Evolutionary conservation across 768 basidiomycete genomes (phyloP), one percentile per base, ranked within the genome.

Genomic region (Gymnopilus dilepis): DNA sequence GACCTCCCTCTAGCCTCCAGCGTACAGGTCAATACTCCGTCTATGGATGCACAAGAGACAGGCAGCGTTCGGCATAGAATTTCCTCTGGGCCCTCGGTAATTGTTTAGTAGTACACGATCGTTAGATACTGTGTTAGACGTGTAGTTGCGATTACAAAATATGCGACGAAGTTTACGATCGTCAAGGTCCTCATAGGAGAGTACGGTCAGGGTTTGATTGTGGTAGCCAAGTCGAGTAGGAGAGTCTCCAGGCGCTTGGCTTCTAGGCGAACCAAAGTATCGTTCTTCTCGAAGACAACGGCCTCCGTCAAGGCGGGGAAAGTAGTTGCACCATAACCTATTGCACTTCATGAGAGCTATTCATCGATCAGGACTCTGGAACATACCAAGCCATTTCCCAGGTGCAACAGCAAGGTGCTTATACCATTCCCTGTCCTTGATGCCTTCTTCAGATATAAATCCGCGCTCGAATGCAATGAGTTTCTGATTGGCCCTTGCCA

Each of bases 341-440:
- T 13, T 54, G 11, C 9, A 26, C 9, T 22, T 45, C 22, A 11
- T n/a, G 21, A 31, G 7, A 7, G 9, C 22, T 6, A 34, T 40
- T 12, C 13, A 4, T 12, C 26, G 34, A 37, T 19, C 74, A 6
- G 7, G 30, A 21, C 22, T 24, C 17, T 26, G 13, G 15, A 30
- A 77, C 82, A 66, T 65, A 91, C 90, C 89, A 40, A 90, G 85
- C 86, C 89, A 89, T 73, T 92, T 88, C 38, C 94, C 94, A 30
- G 95, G 94, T 2, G 94, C 92, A 42, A 94, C 91, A 50, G 84
- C 94, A 15, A 94, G 81, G 74, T 95, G 90, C 68, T 80, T 86
- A 72, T 91, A 97, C 94, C 94, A 96, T 71, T 92, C 89, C 31
- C 91, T 82, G 56, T 88, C 86, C 65, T 87, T 87, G 64, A 95